Conservation (phyloP, 2,329 filamentous ascomycete genomes). For the Colletotrichum gloeosporioides region DNA sequence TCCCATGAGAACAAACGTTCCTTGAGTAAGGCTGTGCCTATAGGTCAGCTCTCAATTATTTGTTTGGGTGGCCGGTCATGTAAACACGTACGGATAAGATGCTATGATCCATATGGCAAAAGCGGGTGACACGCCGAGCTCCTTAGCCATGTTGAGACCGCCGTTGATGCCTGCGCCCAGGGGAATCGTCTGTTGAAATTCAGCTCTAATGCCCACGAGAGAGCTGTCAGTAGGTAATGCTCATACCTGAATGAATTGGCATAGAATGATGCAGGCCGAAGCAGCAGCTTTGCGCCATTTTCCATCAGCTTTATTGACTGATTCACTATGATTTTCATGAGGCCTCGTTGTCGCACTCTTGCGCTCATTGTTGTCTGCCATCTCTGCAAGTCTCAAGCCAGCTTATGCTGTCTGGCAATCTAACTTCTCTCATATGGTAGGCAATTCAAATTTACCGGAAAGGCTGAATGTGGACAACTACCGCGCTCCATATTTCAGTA, state of each 20-base stretch:
- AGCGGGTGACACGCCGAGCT: background rate
- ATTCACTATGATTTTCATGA: background rate
- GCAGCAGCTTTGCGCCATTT: background rate
- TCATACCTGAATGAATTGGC: background rate
- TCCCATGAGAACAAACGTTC: background rate
- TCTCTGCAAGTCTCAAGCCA: background rate
- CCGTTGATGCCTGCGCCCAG: background rate
- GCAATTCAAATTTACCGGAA: background rate
- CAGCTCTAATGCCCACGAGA: background rate
- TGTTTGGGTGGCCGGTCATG: accelerated
- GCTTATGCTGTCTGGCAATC: background rate
- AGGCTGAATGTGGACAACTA: background rate
- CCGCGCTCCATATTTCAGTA: background rate
- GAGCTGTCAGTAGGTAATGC: no score
- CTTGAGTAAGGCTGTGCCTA: background rate
- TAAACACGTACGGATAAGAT: background rate
- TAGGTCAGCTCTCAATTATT: no score
- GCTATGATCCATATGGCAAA: background rate
- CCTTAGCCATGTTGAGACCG: background rate
- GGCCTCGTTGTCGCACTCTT: background rate
- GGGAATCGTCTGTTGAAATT: background rate
- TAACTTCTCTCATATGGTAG: background rate
- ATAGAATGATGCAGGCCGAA: background rate
- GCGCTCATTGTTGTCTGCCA: background rate
- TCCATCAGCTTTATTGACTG: background rate